Percentiles rank a stretch among this genome's conserved stretches.
phyloP scores from a whole-genome alignment of 805 yeast species.

The Yarrowia sp. region DNA sequence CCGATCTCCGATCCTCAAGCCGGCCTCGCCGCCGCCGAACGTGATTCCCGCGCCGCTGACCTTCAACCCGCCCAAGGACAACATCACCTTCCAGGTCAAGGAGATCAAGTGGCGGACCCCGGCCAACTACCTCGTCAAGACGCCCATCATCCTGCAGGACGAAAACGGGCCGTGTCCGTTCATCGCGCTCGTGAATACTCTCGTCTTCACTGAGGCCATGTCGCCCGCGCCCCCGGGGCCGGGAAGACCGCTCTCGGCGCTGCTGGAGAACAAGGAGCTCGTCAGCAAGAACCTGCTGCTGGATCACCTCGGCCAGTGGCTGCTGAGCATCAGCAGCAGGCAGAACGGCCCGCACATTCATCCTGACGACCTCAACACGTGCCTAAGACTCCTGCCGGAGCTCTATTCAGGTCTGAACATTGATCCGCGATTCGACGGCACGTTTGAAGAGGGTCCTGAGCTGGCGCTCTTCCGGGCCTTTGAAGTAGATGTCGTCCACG shows the following conservation, averaged over 20 bases:
- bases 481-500: constrained; percentile 68
- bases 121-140: not conserved
- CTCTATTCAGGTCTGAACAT: constrained; percentile 69
- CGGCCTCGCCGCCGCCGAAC: not conserved
- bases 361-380: constrained; percentile 41
- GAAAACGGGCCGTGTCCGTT: constrained; percentile 87
- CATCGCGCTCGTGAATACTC: constrained; percentile 69
- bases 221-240: constrained; percentile 4
- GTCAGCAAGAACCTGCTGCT: constrained; percentile 15
- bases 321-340: not conserved
- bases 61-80: constrained; percentile 20
- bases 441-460: constrained; percentile 49
- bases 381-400: constrained; percentile 58
- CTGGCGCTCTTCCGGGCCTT: constrained; percentile 57
- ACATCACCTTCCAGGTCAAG: constrained; percentile 9
- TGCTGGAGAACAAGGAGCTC: constrained; percentile 12
- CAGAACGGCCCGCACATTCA: constrained; percentile 19
- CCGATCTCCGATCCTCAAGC: not conserved
- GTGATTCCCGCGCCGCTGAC: constrained; percentile 7
- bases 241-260: not conserved
- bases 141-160: constrained; percentile 64
- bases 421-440: constrained; percentile 66
- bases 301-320: constrained; percentile 14
- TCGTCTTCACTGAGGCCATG: constrained; percentile 47
- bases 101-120: constrained; percentile 17